Evolutionary conservation across 139 green algal genomes (phyloP).

Genomic region (Chlamydomonas sphaeroides): DNA sequence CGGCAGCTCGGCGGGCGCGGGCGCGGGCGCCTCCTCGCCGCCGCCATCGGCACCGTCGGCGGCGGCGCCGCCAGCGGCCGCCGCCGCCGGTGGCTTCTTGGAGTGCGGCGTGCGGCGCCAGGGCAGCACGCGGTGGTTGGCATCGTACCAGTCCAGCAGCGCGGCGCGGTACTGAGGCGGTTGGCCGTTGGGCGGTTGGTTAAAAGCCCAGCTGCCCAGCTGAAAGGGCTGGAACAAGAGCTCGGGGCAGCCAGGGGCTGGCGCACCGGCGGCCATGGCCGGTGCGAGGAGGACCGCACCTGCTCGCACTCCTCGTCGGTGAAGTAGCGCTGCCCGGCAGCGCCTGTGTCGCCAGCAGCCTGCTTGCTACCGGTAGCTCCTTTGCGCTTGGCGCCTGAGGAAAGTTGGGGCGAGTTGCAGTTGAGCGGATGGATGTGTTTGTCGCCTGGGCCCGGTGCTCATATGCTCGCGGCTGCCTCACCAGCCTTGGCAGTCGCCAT

Average conservation of each 20-base stretch:
- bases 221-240: no score
- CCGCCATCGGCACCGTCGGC: not conserved
- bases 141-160: conserved; percentile 94
- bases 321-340: conserved; percentile 10
- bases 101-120: conserved; percentile 88
- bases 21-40: not conserved
- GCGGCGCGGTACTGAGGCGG: conserved; percentile 8
- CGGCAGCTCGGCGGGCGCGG: conserved; percentile 59
- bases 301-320: conserved; percentile 5
- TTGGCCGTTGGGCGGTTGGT: not conserved
- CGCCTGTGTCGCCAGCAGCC: not conserved
- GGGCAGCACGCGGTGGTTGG: conserved; percentile 83
- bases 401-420: no score
- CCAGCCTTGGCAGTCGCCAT: no score
- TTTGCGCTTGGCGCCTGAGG: no score
- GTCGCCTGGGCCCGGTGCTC: no score
- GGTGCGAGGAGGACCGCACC: no score
- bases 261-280: no score
- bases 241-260: no score
- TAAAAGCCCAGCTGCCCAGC: no score
- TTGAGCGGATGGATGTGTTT: no score
- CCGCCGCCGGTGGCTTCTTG: not conserved
- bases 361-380: not conserved
- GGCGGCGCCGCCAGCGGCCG: not conserved
- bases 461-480: no score